phyloP scores from a whole-genome alignment of 495 filamentous ascomycete species.

The Tuber aestivum region DNA sequence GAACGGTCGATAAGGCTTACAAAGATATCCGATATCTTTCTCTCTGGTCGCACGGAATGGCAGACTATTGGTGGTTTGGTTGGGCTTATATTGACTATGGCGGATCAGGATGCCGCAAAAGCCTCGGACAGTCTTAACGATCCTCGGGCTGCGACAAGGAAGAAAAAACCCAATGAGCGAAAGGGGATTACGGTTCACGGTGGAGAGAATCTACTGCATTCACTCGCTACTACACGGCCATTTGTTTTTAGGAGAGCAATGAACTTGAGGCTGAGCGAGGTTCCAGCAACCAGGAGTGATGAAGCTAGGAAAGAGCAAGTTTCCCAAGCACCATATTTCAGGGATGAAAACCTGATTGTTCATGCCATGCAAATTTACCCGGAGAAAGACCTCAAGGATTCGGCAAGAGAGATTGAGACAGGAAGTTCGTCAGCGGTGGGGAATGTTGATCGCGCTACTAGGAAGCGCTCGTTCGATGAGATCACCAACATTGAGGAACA shows the following conservation, averaged over 20 bases:
- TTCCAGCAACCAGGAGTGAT: conserved; percentile 40
- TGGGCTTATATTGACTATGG: conserved; percentile 74
- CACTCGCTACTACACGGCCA: conserved; percentile 69
- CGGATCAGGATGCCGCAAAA: conserved; percentile 52
- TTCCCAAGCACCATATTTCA: conserved; percentile 22
- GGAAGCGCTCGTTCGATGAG: conserved; percentile 31
- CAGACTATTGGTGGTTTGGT: conserved; percentile 69
- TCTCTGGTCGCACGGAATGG: conserved; percentile 74
- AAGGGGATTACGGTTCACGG: conserved; percentile 64
- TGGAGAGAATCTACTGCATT: conserved; percentile 67
- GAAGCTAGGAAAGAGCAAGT: background rate
- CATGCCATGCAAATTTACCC: conserved; percentile 34
- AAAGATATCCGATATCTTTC: conserved; percentile 66
- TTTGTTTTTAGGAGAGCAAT: conserved; percentile 85
- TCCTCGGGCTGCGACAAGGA: conserved; percentile 38
- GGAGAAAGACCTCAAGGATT: background rate
- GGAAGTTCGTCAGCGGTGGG: conserved; percentile 7
- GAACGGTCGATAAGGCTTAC: conserved; percentile 58
- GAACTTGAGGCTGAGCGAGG: conserved; percentile 62
- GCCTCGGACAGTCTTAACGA: conserved; percentile 41
- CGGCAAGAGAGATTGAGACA: background rate
- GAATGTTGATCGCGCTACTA: background rate
- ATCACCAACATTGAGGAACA: conserved; percentile 11
- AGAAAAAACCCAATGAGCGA: conserved; percentile 35
- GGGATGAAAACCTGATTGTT: conserved; percentile 38